Conservation (phyloP, 2,329 filamentous ascomycete species). For the Mariannaea elegans region DNA sequence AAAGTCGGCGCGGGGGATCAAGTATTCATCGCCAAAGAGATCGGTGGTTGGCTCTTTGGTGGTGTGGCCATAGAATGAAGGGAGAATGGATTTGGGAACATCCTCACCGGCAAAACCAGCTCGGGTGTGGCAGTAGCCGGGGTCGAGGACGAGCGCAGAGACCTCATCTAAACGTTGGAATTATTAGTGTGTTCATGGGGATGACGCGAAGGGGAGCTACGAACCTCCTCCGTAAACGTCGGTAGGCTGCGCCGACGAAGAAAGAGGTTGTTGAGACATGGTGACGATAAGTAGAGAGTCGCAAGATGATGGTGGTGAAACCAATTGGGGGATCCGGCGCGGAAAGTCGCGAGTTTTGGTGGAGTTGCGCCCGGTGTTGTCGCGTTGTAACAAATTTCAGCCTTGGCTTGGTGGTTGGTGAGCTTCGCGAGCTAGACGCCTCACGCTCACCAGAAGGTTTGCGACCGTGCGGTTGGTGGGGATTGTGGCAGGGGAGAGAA, state of each 20-base stretch:
- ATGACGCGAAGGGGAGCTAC: conserved; percentile 33
- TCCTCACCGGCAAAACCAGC: conserved; percentile 98
- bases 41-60: conserved; percentile 58
- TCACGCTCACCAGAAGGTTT: conserved; percentile 19
- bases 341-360: conserved; percentile 36
- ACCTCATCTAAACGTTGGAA: conserved; percentile 78
- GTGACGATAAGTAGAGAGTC: conserved; percentile 27
- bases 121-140: conserved; percentile 89
- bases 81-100: conserved; percentile 90
- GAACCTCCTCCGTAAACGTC: conserved; percentile 72
- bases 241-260: conserved; percentile 65
- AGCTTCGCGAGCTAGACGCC: conserved; percentile 23
- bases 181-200: conserved; percentile 29
- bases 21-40: conserved; percentile 90
- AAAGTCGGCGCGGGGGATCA: conserved; percentile 78
- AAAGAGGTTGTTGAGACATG: conserved; percentile 67
- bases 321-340: conserved; percentile 41
- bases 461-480: conserved; percentile 17
- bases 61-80: conserved; percentile 83
- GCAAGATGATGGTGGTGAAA: conserved; percentile 22
- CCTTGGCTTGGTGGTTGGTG: conserved; percentile 40
- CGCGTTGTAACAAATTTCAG: conserved; percentile 48
- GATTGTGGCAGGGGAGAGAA: conserved; percentile 28
- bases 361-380: conserved; percentile 39
- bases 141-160: conserved; percentile 94